Evolutionary conservation across 164 flowering plant genomes (phyloP).

Genomic region (Vitis rupestris): DNA sequence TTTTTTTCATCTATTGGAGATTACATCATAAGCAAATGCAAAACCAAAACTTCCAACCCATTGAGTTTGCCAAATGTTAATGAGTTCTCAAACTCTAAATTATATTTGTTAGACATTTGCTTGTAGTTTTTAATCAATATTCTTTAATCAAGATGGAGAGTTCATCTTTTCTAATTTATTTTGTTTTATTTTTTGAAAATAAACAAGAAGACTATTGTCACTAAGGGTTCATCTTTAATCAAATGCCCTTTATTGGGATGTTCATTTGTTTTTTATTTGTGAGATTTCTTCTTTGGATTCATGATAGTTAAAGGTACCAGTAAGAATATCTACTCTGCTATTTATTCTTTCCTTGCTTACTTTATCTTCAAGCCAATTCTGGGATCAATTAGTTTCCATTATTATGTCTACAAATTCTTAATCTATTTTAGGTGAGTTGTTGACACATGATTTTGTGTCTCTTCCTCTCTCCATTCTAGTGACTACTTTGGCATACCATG

Average conservation of each 20-base stretch:
- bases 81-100: no score
- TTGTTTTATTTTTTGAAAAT: no score
- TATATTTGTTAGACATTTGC: no score
- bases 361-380: conserved; percentile 20
- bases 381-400: conserved; percentile 20
- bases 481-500: neutral
- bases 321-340: neutral
- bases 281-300: neutral
- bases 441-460: neutral
- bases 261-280: neutral
- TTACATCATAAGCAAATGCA: no score
- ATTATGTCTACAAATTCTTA: conserved; percentile 15
- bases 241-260: neutral
- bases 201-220: no score
- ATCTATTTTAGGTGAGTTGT: conserved; percentile 15
- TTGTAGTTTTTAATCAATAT: no score
- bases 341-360: neutral
- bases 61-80: no score
- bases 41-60: no score
- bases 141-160: no score
- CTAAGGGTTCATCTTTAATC: no score
- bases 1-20: no score
- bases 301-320: neutral
- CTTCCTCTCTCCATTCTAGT: neutral
- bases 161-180: no score